These are phyloP conservation scores for Mollisia scopiformis DNA, from an alignment of 2,329 filamentous ascomycete genomes.

Conservation along the genomic window DNA sequence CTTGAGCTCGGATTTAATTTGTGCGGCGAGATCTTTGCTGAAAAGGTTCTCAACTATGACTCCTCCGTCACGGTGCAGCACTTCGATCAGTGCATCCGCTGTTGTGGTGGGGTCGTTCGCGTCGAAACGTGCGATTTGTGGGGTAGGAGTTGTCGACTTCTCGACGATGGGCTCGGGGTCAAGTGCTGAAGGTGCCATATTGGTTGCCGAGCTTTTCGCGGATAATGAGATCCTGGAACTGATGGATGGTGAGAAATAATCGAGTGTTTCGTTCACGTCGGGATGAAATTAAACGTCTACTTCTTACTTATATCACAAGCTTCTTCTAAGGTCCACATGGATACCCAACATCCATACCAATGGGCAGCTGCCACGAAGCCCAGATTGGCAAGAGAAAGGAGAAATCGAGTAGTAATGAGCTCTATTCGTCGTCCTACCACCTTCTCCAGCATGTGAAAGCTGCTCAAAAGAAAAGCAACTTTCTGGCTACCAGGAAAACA, in stretches of 20 bases:
- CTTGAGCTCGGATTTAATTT: slow-evolving; percentile 42
- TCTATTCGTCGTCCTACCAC: neutral
- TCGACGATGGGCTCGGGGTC: neutral
- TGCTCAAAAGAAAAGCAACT: neutral
- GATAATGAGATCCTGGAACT: too few relatives aligned
- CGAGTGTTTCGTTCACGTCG: too few relatives aligned
- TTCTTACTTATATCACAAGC: too few relatives aligned
- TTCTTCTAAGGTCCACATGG: too few relatives aligned
- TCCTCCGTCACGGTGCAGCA: slow-evolving; percentile 38
- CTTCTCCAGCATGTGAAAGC: neutral
- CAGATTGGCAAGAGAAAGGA: neutral
- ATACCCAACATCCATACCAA: neutral
- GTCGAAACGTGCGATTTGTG: neutral
- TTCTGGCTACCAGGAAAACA: neutral
- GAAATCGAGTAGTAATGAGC: neutral
- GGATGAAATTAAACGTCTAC: too few relatives aligned
- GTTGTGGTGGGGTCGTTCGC: neutral
- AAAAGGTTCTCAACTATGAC: slow-evolving; percentile 43
- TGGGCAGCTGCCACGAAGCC: neutral
- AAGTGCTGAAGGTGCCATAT: neutral
- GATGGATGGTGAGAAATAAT: too few relatives aligned
- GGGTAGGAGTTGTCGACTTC: neutral
- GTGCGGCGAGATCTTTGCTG: slow-evolving; percentile 34
- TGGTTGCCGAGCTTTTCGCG: too few relatives aligned
- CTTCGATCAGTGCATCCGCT: neutral